phyloP scores from a whole-genome alignment of 108 stramenopile species.

The Pseudonitzschia multistriata region DNA sequence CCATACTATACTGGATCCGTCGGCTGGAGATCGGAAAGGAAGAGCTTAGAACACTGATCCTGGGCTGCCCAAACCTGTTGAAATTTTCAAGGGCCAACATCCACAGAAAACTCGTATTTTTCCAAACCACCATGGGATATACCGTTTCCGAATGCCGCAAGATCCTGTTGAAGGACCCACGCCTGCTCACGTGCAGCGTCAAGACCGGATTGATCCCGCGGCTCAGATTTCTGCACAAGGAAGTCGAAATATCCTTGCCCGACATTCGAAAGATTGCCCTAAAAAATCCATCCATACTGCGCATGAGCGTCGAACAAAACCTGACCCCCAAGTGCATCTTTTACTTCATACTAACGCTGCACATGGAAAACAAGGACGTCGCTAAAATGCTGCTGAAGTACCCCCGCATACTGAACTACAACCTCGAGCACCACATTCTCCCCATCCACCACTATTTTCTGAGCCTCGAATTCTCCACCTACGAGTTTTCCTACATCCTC shows the following conservation, averaged over 20 bases:
- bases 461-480: conserved; percentile 52
- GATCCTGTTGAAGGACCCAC: conserved; percentile 57
- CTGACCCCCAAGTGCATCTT: conserved; percentile 72
- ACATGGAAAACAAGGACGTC: conserved; percentile 53
- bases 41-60: conserved; percentile 52
- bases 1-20: conserved; percentile 55
- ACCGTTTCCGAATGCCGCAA: conserved; percentile 43
- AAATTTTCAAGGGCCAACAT: conserved; percentile 63
- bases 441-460: conserved; percentile 70
- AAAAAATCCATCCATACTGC: conserved; percentile 63
- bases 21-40: conserved; percentile 52
- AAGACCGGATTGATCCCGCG: conserved; percentile 61
- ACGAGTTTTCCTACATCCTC: conserved; percentile 59
- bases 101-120: conserved; percentile 58
- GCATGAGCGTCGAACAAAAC: conserved; percentile 70
- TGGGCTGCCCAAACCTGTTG: conserved; percentile 61
- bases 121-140: conserved; percentile 56
- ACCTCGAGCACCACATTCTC: conserved; percentile 64
- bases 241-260: conserved; percentile 53
- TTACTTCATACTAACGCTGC: conserved; percentile 69
- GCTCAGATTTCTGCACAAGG: conserved; percentile 53
- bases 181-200: conserved; percentile 51
- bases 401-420: conserved; percentile 74
- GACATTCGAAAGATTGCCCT: conserved; percentile 49
- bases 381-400: conserved; percentile 54